Conservation (phyloP, 2,329 filamentous ascomycete genomes). For the Penicillium sclerotiorum region DNA sequence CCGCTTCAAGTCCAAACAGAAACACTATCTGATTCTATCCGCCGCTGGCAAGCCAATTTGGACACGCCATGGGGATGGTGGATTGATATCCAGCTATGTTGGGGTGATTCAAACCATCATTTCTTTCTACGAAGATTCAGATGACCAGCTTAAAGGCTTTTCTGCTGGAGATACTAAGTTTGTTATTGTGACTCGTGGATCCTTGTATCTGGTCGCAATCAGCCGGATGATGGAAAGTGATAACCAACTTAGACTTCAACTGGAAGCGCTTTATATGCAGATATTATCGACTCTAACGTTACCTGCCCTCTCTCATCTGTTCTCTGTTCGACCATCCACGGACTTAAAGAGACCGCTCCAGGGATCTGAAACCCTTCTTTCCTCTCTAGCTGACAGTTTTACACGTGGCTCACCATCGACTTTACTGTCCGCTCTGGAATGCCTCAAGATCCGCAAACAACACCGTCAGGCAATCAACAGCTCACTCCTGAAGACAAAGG, state of each 20-base stretch:
- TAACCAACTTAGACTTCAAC: constrained; percentile 78
- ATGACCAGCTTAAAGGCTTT: constrained; percentile 79
- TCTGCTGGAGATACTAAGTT: constrained; percentile 85
- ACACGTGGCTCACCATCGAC: constrained; percentile 89
- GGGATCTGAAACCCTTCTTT: constrained; percentile 87
- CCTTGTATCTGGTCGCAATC: constrained; percentile 90
- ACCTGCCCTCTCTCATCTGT: constrained; percentile 82
- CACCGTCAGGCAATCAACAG: constrained; percentile 86
- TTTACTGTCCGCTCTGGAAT: constrained; percentile 87
- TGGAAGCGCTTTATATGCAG: constrained; percentile 97
- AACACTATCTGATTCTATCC: constrained; percentile 96
- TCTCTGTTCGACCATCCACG: constrained; percentile 87
- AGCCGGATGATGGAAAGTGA: constrained; percentile 93
- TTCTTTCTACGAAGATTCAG: constrained; percentile 85
- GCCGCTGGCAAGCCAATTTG: constrained; percentile 97
- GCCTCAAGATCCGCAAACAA: constrained; percentile 85
- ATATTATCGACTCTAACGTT: constrained; percentile 93
- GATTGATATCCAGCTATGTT: constrained; percentile 88
- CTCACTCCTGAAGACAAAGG: constrained; percentile 75
- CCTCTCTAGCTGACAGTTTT: constrained; percentile 91
- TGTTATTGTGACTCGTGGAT: constrained; percentile 80
- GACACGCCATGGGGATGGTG: constrained; percentile 88
- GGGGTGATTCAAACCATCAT: constrained; percentile 97
- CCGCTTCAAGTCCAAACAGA: constrained; percentile 88
- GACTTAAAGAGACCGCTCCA: constrained; percentile 87